phyloP scores from a whole-genome alignment of 2,329 filamentous ascomycete species.

The Verticillium tricorpus region DNA sequence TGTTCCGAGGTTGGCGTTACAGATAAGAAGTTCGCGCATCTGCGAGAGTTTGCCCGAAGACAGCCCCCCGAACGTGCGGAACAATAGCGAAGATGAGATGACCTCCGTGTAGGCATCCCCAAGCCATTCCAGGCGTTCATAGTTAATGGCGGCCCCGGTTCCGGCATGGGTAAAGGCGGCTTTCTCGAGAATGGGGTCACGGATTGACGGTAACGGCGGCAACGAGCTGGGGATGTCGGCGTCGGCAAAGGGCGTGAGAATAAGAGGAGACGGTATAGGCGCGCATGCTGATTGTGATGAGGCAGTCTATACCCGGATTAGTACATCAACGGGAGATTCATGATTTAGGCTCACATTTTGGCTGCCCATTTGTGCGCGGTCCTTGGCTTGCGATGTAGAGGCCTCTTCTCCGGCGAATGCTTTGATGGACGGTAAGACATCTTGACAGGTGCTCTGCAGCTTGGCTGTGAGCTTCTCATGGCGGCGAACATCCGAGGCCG shows the following conservation, averaged over 20 bases:
- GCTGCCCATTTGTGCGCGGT: background rate
- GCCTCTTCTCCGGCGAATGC: background rate
- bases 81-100: conserved; percentile 71
- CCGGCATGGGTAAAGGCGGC: conserved; percentile 66
- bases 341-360: background rate
- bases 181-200: conserved; percentile 53
- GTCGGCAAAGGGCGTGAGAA: conserved; percentile 43
- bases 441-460: background rate
- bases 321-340: too few relatives aligned
- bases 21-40: conserved; percentile 72
- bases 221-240: conserved; percentile 41
- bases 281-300: background rate
- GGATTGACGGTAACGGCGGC: conserved; percentile 58
- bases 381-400: background rate
- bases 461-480: background rate
- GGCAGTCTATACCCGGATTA: background rate
- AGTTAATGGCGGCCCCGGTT: conserved; percentile 43
- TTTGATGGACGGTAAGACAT: background rate
- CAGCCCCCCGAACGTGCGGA: conserved; percentile 62
- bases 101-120: conserved; percentile 84
- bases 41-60: conserved; percentile 67
- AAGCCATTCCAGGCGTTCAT: conserved; percentile 84
- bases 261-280: conserved; percentile 9
- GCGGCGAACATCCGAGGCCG: background rate
- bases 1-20: conserved; percentile 70